Evolutionary conservation across 768 basidiomycete species (phyloP).

Genomic region (Suillus alpinus): DNA sequence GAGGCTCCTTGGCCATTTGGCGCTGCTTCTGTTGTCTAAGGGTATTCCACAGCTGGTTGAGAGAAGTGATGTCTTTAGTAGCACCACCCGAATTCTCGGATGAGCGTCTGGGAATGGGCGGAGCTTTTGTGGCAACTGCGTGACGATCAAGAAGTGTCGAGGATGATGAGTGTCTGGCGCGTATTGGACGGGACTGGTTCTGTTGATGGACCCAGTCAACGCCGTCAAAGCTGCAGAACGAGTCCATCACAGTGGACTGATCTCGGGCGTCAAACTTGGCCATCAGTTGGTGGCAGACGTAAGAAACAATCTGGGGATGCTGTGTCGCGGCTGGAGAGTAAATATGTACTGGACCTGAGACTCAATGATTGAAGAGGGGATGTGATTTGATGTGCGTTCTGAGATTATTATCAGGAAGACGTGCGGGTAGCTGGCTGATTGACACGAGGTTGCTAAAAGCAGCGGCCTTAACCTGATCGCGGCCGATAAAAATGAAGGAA

Average conservation of each 20-base stretch:
- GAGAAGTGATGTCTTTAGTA: slow-evolving; percentile 28
- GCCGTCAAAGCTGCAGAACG: slow-evolving; percentile 33
- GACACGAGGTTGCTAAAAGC: slow-evolving; percentile 35
- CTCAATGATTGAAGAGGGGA: slow-evolving; percentile 9
- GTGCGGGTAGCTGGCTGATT: slow-evolving; percentile 22
- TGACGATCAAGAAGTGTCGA: slow-evolving; percentile 13
- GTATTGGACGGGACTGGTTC: slow-evolving; percentile 15
- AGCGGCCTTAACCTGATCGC: slow-evolving; percentile 20
- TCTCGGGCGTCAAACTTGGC: slow-evolving; percentile 21
- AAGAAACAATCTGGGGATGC: slow-evolving; percentile 20
- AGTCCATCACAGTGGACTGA: slow-evolving; percentile 29
- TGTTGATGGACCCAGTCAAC: slow-evolving; percentile 24
- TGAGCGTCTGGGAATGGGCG: slow-evolving; percentile 14
- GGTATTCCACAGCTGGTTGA: slow-evolving; percentile 65
- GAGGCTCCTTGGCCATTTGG: slow-evolving; percentile 63
- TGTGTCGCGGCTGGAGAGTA: slow-evolving; percentile 12
- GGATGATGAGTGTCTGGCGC: slow-evolving; percentile 21
- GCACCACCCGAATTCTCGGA: slow-evolving; percentile 11
- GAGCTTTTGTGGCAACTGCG: slow-evolving; percentile 18
- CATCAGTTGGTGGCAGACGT: slow-evolving; percentile 12
- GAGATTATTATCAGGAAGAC: slow-evolving; percentile 31
- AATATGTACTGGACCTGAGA: slow-evolving; percentile 14
- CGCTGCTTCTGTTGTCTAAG: slow-evolving; percentile 64
- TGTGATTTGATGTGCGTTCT: slow-evolving; percentile 26
- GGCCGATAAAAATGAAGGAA: slow-evolving; percentile 12